Evolutionary conservation across 352 stramenopile species (phyloP).

Genomic region (Phytophthora pisi): DNA sequence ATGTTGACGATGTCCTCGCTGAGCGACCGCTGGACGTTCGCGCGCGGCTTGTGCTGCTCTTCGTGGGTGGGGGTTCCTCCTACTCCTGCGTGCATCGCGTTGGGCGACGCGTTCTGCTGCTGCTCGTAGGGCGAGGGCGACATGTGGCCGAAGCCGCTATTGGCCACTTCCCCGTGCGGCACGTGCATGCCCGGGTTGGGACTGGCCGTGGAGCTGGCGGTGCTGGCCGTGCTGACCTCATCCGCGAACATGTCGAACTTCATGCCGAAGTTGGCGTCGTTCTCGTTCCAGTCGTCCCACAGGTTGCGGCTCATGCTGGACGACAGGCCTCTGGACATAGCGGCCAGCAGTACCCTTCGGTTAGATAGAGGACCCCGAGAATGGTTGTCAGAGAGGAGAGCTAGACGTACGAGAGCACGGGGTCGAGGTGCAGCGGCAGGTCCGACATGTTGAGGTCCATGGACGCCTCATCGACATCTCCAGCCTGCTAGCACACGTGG

Average conservation of each 20-base stretch:
- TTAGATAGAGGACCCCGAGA: background rate
- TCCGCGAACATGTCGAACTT: constrained; percentile 79
- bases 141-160: background rate
- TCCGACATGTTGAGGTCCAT: constrained; percentile 63
- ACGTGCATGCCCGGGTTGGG: constrained; percentile 32
- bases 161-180: background rate
- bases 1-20: constrained; percentile 85
- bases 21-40: constrained; percentile 57
- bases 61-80: constrained; percentile 12
- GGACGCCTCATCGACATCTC: constrained; percentile 35
- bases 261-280: constrained; percentile 63
- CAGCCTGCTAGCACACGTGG: constrained; percentile 8
- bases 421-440: constrained; percentile 65
- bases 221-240: constrained; percentile 41
- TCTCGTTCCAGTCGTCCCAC: constrained; percentile 90
- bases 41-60: constrained; percentile 36
- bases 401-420: constrained; percentile 64
- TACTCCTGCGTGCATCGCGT: constrained; percentile 6
- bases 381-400: background rate
- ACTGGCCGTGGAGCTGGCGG: constrained; percentile 30
- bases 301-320: constrained; percentile 86
- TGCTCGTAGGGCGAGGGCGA: constrained; percentile 21
- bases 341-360: background rate
- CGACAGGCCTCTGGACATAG: constrained; percentile 58
- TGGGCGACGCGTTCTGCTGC: constrained; percentile 26